Evolutionary conservation across 352 stramenopile species (phyloP), one percentile per base, ranked within the genome.

Genomic region (Globisporangium cylindrosporum): DNA sequence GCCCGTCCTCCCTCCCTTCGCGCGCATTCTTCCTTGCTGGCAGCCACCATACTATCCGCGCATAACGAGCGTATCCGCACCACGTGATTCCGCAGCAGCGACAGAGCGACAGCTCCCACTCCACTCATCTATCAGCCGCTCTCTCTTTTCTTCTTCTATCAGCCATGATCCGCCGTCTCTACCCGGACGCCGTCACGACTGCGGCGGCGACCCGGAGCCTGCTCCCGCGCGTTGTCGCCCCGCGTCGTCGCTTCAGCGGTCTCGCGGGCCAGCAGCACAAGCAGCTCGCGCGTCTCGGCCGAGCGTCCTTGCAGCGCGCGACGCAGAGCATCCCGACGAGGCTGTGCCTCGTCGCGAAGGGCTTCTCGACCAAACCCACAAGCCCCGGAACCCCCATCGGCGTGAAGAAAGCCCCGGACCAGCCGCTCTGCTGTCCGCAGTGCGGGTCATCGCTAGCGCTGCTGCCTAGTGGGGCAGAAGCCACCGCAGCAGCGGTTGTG

Each of bases 371-470:
- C 18, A 68, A 68, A 43, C 29, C 43, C 25, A 51, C 63, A 38
- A n/a, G 12, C n/a, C 25, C 41, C 9, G 59, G 59, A 2, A 29
- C 59, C 4, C 49, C 66, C 12, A 65, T 62, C 14, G 66, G 66
- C 34, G 66, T 66, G 66, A 66, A 66, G 25, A 71, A 71, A 29
- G 46, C 66, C 24, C 66, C 58, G 18, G 66, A 71, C 22, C 66
- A 71, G 59, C 66, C 69, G 36, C 78, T 93, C 14, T 80, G 79
- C 63, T 93, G 86, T 73, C 83, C 83, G 41, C 81, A 93, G 34
- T 93, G 86, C 69, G 81, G 79, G 32, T 75, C 79, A 34, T 62
- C 80, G 57, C 73, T 93, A 24, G 69, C 84, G 63, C 73, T 88
- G 9, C 73, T 82, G 0, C 70, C 83, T 32, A 68, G 76, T 14